These are phyloP conservation scores for Septoria linicola DNA, from an alignment of 2,329 filamentous ascomycete genomes.

Conservation along the genomic window DNA sequence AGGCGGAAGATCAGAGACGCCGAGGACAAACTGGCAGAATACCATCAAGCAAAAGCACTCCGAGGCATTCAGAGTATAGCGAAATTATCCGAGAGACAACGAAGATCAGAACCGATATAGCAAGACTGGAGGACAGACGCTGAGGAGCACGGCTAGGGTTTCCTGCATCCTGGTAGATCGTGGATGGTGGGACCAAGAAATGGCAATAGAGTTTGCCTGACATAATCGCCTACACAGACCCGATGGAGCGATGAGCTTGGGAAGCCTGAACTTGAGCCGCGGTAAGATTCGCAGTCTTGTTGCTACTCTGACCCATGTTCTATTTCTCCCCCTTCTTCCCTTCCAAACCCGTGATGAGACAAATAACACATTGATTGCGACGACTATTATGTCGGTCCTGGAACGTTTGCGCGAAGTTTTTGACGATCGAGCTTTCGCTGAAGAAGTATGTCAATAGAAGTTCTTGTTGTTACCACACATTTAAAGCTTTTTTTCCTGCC, in stretches of 20 bases:
- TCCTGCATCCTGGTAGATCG: background rate
- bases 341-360: background rate
- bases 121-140: slow-evolving; percentile 29
- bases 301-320: background rate
- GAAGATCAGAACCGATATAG: slow-evolving; percentile 38
- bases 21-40: slow-evolving; percentile 39
- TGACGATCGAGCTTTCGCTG: slow-evolving; percentile 18
- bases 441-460: slow-evolving; percentile 10
- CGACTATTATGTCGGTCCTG: slow-evolving; percentile 8
- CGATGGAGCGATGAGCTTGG: no score
- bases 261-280: slow-evolving; percentile 5
- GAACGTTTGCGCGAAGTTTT: slow-evolving; percentile 19
- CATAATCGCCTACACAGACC: slow-evolving; percentile 1
- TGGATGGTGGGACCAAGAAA: background rate
- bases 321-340: background rate
- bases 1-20: slow-evolving; percentile 37
- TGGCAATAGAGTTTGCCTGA: background rate
- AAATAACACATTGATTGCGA: background rate
- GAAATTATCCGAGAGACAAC: slow-evolving; percentile 30
- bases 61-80: slow-evolving; percentile 42
- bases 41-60: slow-evolving; percentile 41
- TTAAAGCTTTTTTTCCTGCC: background rate
- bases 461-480: no score
- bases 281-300: background rate
- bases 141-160: slow-evolving; percentile 1